Evolutionary conservation across 2,329 filamentous ascomycete genomes (phyloP), one percentile per base, ranked within the genome.

Genomic region (Colletotrichum aenigma): DNA sequence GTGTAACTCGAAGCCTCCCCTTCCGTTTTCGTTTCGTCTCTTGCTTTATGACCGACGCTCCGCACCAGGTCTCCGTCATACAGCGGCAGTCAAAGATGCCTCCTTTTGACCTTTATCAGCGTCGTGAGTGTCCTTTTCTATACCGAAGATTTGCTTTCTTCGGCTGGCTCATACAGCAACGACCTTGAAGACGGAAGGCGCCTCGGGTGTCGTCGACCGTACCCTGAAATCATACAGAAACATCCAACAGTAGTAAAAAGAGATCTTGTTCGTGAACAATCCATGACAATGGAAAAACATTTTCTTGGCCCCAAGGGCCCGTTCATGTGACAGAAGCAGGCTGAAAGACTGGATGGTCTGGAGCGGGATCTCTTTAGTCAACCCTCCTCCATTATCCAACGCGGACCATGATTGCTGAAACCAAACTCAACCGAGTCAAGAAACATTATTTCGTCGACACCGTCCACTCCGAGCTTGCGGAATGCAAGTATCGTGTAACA

Each of bases 41-140:
- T 52, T 52, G 10, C n/a, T 52, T 52, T 3, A 21, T 52, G n/a
- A 24, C 0, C n/a, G n/a, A 52, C n/a, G n/a, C n/a, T 52, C 43
- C n/a, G 0, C 0, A 52, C 10, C 12, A 21, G n/a, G 0, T 52
- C 43, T 52, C 12, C 7, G 0, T 52, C n/a, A 13, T 0, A 0
- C 43, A 21, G 15, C 43, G n/a, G 7, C 0, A 48, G 43, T 13
- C 0, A 0, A 12, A 0, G 10, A 21, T 4, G 0, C 10, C 43
- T 21, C 21, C n/a, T 10, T 52, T 24, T 24, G n/a, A 52, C 0
- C 2, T 52, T 21, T 21, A 0, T 0, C 0, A 43, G 38, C n/a
- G n/a, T 1, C 0, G 3, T 13, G 12, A 21, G 43, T 13, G n/a
- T 52, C 1, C 4, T 52, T 0, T 52, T 52, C 43, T 13, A 13